Percentiles rank a stretch among this genome's conserved stretches.
Evolutionary conservation across 768 basidiomycete genomes (phyloP).

Genomic region (Suillus ampliporus): DNA sequence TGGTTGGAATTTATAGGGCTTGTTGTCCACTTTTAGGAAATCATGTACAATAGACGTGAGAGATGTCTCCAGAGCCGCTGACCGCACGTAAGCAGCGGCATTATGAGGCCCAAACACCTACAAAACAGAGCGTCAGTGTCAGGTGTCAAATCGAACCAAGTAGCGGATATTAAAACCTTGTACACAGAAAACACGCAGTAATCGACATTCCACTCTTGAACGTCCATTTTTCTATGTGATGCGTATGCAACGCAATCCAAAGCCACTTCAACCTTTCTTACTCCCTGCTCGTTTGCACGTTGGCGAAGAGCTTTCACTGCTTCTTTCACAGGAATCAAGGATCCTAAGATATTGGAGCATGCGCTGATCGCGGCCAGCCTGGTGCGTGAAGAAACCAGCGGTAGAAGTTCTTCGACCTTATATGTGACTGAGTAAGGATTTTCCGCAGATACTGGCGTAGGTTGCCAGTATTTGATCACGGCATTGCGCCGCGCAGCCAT

Average conservation of each 20-base stretch:
- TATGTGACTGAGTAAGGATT: constrained; percentile 73
- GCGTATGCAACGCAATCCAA: constrained; percentile 84
- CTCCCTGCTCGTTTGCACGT: constrained; percentile 57
- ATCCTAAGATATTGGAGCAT: constrained; percentile 79
- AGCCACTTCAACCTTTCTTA: constrained; percentile 64
- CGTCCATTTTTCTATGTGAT: constrained; percentile 73
- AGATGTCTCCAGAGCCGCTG: constrained; percentile 50
- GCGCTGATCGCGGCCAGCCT: constrained; percentile 77
- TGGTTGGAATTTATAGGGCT: constrained; percentile 68
- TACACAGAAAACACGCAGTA: constrained; percentile 75
- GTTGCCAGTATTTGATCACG: constrained; percentile 63
- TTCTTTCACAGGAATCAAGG: constrained; percentile 63
- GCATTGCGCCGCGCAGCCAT: constrained; percentile 66
- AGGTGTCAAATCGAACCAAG: background rate
- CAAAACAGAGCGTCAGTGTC: background rate
- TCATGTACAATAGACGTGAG: constrained; percentile 70
- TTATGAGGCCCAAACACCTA: constrained; percentile 81
- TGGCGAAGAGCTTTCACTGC: constrained; percentile 56
- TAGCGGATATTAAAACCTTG: constrained; percentile 54
- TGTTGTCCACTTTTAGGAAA: constrained; percentile 57
- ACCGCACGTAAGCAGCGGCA: constrained; percentile 67
- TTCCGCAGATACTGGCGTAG: constrained; percentile 49
- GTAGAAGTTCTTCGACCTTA: constrained; percentile 59
- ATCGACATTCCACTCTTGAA: constrained; percentile 79
- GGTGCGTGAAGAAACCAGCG: constrained; percentile 67